Conservation (phyloP, 495 filamentous ascomycete genomes). For the Lepidopterella palustris region DNA sequence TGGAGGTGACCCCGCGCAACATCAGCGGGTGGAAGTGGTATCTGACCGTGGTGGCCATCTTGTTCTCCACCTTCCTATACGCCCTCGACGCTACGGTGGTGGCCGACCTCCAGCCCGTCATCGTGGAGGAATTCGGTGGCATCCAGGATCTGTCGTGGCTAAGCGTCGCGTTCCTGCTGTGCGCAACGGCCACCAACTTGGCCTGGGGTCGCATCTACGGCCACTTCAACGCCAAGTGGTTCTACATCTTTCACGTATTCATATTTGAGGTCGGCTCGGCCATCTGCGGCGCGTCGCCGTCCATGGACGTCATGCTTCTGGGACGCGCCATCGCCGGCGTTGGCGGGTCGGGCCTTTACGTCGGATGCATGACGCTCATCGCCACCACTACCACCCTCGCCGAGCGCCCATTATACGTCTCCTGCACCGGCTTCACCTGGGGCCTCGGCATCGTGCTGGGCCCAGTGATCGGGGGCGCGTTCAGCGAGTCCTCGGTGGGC, state of each 20-base stretch:
- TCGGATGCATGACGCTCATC: constrained; percentile 11
- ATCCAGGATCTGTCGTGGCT: constrained; percentile 22
- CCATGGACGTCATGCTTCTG: constrained; percentile 32
- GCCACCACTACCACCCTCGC: constrained; percentile 4
- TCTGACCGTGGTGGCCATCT: neutral
- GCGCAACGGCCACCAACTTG: neutral
- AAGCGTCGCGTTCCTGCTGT: constrained; percentile 17
- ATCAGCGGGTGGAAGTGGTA: neutral
- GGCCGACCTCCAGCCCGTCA: constrained; percentile 20
- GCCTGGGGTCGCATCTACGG: constrained; percentile 19
- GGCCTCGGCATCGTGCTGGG: constrained; percentile 15
- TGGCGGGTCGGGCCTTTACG: constrained; percentile 17
- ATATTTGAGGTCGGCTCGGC: constrained; percentile 37
- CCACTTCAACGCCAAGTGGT: constrained; percentile 34
- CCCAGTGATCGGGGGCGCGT: constrained; percentile 26
- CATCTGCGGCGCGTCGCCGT: constrained; percentile 33
- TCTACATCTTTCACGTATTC: constrained; percentile 25
- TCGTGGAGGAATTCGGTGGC: constrained; percentile 20
- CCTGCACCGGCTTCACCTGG: constrained; percentile 8
- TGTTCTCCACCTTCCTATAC: constrained; percentile 17
- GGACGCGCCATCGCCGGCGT: constrained; percentile 36
- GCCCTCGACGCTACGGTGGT: constrained; percentile 27
- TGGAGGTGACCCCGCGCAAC: neutral
- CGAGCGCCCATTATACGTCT: constrained; percentile 11
- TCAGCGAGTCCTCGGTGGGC: constrained; percentile 12